Base-by-base conservation (phyloP, 2,329 filamentous ascomycete genomes). In the Periglandula ipomoeae region DNA sequence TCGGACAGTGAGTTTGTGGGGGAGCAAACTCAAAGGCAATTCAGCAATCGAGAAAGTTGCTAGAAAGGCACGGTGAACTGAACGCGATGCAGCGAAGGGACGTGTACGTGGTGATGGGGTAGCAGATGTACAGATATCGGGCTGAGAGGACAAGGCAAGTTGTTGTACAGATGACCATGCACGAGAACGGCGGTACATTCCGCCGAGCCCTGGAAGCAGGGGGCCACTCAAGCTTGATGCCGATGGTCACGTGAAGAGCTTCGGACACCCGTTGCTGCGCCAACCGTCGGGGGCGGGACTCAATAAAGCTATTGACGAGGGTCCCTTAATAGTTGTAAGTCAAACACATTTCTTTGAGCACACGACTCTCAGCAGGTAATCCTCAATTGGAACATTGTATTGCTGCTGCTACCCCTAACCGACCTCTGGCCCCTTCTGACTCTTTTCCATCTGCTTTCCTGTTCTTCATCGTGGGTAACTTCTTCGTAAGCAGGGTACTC, bases 81-180 rank as follows among this genome's bases (percentile, higher is more conserved):
- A 46, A 41, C 27, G 35, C 17, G 37, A 48, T 48, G 49, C 45
- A 51, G 27, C 37, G 19, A 43, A 23, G 35, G 34, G 38, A 43
- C 38, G 48, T 47, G 24, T 42, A 34, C 40, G 40, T 40, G 32
- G 46, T 23, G 46, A 42, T 32, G 42, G 37, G 19, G 42, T 49
- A 26, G 19, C 49, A 53, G 53, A 50, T 54, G 55, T 59, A 56
- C 55, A 54, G 52, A 55, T 49, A 56, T 63, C 59, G 52, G 60
- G 59, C 59, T 56, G 35, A 53, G 47, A 61, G 56, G 57, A 59
- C 56, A 62, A 61, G 61, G 62, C 51, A 47, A 55, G 51, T 50
- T 53, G 51, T 46, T 38, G 50, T 56, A 58, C 56, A 62, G 63
- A 62, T 55, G 61, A 56, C 57, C 55, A 56, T 55, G 56, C 50